A percentile compares a stretch with the other conserved stretches of the same genome.
Conservation (phyloP, 1,284 basidiomycete genomes). For the Athelia psychrophila region DNA sequence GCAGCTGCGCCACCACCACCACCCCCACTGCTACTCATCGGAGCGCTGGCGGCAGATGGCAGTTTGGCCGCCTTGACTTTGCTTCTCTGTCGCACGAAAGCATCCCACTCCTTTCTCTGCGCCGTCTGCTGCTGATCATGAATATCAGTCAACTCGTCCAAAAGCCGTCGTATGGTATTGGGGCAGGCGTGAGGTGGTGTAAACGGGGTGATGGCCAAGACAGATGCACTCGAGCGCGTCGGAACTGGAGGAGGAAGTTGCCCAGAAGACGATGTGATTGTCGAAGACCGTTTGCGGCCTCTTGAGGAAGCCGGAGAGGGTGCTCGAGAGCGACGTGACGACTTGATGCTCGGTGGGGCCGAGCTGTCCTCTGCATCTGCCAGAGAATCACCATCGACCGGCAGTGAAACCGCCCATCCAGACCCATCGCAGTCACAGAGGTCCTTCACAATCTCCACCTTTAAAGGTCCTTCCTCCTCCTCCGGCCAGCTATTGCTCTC, state of each 20-base stretch:
- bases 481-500: slow-evolving; percentile 76
- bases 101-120: slow-evolving; percentile 85
- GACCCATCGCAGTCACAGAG: slow-evolving; percentile 55
- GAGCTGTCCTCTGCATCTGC: slow-evolving; percentile 11
- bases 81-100: slow-evolving; percentile 72
- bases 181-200: slow-evolving; percentile 72
- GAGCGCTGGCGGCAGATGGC: slow-evolving; percentile 19
- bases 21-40: slow-evolving; percentile 22
- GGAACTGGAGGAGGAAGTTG: slow-evolving; percentile 19
- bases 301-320: slow-evolving; percentile 53
- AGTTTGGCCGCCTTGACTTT: slow-evolving; percentile 39
- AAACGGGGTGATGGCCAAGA: slow-evolving; percentile 52
- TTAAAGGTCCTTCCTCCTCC: slow-evolving; percentile 41
- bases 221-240: slow-evolving; percentile 38
- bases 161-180: slow-evolving; percentile 72
- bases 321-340: slow-evolving; percentile 22
- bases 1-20: slow-evolving; percentile 46
- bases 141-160: slow-evolving; percentile 81
- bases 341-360: slow-evolving; percentile 10
- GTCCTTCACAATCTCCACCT: slow-evolving; percentile 60
- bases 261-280: slow-evolving; percentile 26
- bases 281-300: slow-evolving; percentile 43
- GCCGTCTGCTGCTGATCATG: slow-evolving; percentile 81
- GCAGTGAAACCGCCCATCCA: slow-evolving; percentile 1
- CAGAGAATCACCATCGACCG: too few relatives aligned